These are phyloP conservation scores for Austroboletus olivaceoglutinosus DNA, from an alignment of 1,284 basidiomycete genomes.

Conservation along the genomic window DNA sequence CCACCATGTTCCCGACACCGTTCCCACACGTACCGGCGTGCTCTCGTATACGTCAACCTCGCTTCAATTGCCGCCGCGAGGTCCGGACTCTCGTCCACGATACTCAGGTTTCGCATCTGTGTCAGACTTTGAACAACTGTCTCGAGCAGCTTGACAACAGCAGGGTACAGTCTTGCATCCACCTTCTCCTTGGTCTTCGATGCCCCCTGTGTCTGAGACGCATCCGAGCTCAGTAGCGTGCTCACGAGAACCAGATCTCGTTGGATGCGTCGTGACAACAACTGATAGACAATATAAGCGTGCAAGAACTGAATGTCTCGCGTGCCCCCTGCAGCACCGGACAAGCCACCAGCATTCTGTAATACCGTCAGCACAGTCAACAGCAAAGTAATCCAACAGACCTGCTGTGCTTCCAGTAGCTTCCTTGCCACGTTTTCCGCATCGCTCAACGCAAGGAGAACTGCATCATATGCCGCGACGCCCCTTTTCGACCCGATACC, in stretches of 20 bases:
- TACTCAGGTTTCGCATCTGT: conserved; percentile 77
- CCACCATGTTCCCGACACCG: not conserved
- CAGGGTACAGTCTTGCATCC: conserved; percentile 72
- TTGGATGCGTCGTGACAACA: conserved; percentile 82
- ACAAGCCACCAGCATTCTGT: conserved; percentile 18
- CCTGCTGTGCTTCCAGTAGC: conserved; percentile 78
- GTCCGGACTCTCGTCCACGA: conserved; percentile 86
- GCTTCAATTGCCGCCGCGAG: conserved; percentile 76
- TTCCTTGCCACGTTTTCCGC: conserved; percentile 82
- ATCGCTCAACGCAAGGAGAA: conserved; percentile 80
- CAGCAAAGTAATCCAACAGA: conserved; percentile 28
- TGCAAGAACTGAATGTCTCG: conserved; percentile 82
- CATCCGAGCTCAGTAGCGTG: conserved; percentile 52
- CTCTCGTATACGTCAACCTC: conserved; percentile 71
- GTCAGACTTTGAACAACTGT: conserved; percentile 79
- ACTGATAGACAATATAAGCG: conserved; percentile 82
- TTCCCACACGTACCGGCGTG: conserved; percentile 53
- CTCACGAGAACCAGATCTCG: conserved; percentile 83
- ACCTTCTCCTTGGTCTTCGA: conserved; percentile 50
- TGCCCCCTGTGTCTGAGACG: conserved; percentile 26
- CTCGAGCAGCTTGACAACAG: conserved; percentile 85
- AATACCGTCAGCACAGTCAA: conserved; percentile 7
- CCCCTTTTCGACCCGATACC: conserved; percentile 61
- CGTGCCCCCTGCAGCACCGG: conserved; percentile 41
- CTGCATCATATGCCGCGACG: conserved; percentile 81